Evolutionary conservation across 139 green algal species (phyloP).

Genomic region (Parachlorella kessleri): DNA sequence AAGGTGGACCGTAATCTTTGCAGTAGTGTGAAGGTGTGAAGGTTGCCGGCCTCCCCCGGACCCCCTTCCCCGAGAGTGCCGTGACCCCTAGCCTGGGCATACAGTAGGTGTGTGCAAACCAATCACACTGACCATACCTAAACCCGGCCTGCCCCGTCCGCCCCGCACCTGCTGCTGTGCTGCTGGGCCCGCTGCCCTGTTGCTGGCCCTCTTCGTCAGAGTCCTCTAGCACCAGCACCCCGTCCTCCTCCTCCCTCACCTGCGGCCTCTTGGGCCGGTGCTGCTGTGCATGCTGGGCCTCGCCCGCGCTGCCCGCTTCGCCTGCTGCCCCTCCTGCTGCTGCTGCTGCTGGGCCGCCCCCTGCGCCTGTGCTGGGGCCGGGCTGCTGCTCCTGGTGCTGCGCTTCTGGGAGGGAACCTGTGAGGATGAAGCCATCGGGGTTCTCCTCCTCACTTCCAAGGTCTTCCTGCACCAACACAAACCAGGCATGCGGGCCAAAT

Average conservation of each 20-base stretch:
- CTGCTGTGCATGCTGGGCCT: background rate
- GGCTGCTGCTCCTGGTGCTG: conserved; percentile 4
- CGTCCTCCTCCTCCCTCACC: background rate
- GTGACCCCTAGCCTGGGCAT: too few relatives aligned
- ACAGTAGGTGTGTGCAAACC: too few relatives aligned
- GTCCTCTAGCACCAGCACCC: background rate
- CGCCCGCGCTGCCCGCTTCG: background rate
- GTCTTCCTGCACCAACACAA: conserved; percentile 40
- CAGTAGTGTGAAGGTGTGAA: background rate
- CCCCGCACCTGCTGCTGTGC: too few relatives aligned
- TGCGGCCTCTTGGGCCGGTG: background rate
- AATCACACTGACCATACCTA: too few relatives aligned
- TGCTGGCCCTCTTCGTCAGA: background rate
- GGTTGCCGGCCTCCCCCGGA: too few relatives aligned
- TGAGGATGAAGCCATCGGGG: conserved; percentile 65
- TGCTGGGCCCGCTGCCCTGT: background rate
- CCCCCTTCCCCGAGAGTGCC: too few relatives aligned
- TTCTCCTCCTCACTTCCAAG: conserved; percentile 54
- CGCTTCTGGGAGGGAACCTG: conserved; percentile 37
- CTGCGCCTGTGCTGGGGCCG: background rate
- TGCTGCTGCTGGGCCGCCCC: background rate
- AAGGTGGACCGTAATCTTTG: background rate
- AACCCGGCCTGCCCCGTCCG: too few relatives aligned
- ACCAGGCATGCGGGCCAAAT: background rate
- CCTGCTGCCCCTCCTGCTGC: background rate